Evolutionary conservation across 371 early-diverging fungal species (phyloP).

Genomic region (Caulochytrium protostelioides): DNA sequence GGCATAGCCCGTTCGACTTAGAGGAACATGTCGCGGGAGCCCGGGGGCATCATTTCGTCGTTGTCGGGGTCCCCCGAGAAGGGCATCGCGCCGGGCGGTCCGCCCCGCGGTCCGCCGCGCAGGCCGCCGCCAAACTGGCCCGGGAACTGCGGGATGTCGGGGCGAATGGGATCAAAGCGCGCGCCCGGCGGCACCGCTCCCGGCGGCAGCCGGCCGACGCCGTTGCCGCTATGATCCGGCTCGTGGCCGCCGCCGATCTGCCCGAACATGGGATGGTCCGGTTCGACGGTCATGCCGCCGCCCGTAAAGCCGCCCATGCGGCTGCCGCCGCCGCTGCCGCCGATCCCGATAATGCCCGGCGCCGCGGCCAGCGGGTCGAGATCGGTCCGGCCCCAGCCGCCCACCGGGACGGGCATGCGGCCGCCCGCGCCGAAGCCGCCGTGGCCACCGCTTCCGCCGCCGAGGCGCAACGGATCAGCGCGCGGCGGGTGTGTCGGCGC

Average conservation of each 20-base stretch:
- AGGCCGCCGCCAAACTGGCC: constrained; percentile 14
- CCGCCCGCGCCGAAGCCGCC: too few species aligned
- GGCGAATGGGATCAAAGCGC: constrained; percentile 77
- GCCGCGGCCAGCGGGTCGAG: constrained; percentile 35
- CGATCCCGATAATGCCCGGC: constrained; percentile 9
- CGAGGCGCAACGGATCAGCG: too few species aligned
- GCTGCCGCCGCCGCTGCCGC: constrained; percentile 2
- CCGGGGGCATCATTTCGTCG: constrained; percentile 54
- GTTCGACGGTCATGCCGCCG: constrained; percentile 72
- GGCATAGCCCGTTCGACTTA: too few species aligned
- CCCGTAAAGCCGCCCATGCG: constrained; percentile 17
- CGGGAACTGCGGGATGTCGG: constrained; percentile 21
- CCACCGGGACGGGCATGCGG: too few species aligned
- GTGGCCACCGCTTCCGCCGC: too few species aligned
- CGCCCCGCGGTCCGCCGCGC: constrained; percentile 19
- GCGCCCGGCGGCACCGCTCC: constrained; percentile 72
- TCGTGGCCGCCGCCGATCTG: constrained; percentile 11
- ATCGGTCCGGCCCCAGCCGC: too few species aligned
- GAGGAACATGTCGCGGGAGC: constrained; percentile 43
- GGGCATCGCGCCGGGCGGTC: constrained; percentile 2
- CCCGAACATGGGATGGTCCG: constrained; percentile 72
- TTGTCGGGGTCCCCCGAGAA: constrained; percentile 51
- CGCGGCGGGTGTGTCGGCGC: too few species aligned
- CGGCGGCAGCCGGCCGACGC: constrained; percentile 8
- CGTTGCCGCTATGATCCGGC: constrained; percentile 13